phyloP scores from a whole-genome alignment of 257 asterid genomes.

The Solanum chiquidenum region DNA sequence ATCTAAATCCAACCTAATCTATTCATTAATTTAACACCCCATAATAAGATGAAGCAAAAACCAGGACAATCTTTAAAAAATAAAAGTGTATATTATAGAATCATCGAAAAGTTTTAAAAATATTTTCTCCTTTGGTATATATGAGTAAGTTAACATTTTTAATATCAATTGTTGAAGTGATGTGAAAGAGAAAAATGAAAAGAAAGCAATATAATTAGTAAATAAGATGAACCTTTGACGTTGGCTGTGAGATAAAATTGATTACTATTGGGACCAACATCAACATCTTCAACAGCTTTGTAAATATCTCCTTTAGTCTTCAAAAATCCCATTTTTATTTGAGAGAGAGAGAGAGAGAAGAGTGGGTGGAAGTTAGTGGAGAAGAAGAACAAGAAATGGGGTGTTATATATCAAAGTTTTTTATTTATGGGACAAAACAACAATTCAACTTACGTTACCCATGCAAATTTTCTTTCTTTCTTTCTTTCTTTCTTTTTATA shows the following conservation, averaged over 20 bases:
- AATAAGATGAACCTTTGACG: conserved; percentile 51
- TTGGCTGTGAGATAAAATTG: conserved; percentile 55
- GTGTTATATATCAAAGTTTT: background rate
- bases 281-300: conserved; percentile 47
- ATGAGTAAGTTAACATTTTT: background rate
- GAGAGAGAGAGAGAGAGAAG: background rate
- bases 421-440: background rate
- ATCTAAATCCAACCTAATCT: background rate
- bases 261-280: conserved; percentile 56
- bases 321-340: conserved; percentile 36
- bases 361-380: background rate
- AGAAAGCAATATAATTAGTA: no score
- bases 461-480: background rate
- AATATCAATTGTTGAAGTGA: background rate
- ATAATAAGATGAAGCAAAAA: background rate
- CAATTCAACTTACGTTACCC: background rate
- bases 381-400: background rate
- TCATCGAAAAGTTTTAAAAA: background rate
- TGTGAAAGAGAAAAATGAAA: background rate
- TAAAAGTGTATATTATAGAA: background rate
- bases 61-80: background rate
- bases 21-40: background rate
- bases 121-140: background rate
- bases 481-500: background rate
- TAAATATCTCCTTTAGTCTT: conserved; percentile 47